Percentiles rank a stretch among this genome's conserved stretches.
Conservation (phyloP, 2,329 filamentous ascomycete genomes). For the Colletotrichum tropicicola region DNA sequence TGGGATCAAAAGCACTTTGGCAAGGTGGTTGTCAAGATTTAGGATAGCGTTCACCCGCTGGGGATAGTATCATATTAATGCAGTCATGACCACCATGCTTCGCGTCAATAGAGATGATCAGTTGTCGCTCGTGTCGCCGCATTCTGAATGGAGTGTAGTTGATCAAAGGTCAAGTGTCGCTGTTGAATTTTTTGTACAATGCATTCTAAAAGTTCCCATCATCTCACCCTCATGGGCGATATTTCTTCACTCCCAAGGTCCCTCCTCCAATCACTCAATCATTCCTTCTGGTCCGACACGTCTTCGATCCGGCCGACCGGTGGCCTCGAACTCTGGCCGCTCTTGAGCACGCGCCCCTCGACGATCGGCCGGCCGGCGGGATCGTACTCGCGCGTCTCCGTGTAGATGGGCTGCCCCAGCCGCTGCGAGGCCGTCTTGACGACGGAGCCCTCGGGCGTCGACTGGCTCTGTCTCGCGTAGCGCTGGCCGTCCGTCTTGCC, state of each 20-base stretch:
- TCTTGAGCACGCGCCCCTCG: background rate
- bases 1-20: conserved; percentile 26
- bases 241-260: background rate
- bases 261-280: background rate
- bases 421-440: conserved; percentile 12
- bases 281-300: background rate
- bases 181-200: background rate
- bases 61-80: background rate
- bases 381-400: conserved; percentile 17
- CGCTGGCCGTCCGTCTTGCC: conserved; percentile 15
- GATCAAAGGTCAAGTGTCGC: background rate
- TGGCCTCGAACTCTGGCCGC: background rate
- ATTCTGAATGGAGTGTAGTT: background rate
- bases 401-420: background rate
- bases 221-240: background rate
- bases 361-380: conserved; percentile 3
- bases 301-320: conserved; percentile 16
- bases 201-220: background rate
- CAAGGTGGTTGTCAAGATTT: conserved; percentile 27
- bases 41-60: background rate
- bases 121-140: too few species aligned
- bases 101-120: too few species aligned
- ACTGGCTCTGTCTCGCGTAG: conserved; percentile 3
- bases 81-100: background rate
- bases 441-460: conserved; percentile 2